Evolutionary conservation across 495 filamentous ascomycete genomes (phyloP), one percentile per base, ranked within the genome.

Genomic region (Penicillium longicatenatum): DNA sequence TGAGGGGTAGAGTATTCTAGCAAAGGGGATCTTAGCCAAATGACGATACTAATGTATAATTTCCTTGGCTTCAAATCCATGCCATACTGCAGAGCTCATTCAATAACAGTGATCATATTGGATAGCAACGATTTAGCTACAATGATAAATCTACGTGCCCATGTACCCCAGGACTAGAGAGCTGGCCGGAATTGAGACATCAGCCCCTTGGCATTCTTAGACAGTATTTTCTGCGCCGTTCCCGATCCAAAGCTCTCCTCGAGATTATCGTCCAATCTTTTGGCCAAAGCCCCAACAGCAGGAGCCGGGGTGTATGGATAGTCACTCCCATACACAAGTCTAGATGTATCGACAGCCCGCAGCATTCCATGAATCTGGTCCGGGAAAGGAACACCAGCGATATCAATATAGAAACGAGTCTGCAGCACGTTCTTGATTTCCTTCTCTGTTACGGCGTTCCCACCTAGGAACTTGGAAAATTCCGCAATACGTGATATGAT

Each of bases 371-470:
- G 61, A 19, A 78, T 71, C 58, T 74, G 70, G 59, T 75, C 68
- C 17, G 79, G 80, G 55, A 82, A 78, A 6, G 74, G 68, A 14
- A 79, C 68, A 0, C 82, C 82, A 1, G 82, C 82, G 20, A 84
- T 58, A 61, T 84, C 82, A 47, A 82, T 78, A 60, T 70, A 84
- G 50, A 75, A 79, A 8, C 73, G 73, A 20, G 59, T 58, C 41
- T 59, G 54, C 11, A 83, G 50, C 6, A 69, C 49, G 31, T 65
- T 54, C 48, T 66, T 70, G 3, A 72, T 57, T 2, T 55, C 42
- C 4, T 67, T 52, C 5, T 49, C 50, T 1, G 58, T 65, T 10
- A 68, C 35, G 12, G 53, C 50, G 6, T 53, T 16, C 6, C 44
- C 59, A 4, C 26, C 19, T 4, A 64, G n/a, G 10, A 65, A 51